Conservation (phyloP, 116 monocot species). For the Posidonia oceanica region DNA sequence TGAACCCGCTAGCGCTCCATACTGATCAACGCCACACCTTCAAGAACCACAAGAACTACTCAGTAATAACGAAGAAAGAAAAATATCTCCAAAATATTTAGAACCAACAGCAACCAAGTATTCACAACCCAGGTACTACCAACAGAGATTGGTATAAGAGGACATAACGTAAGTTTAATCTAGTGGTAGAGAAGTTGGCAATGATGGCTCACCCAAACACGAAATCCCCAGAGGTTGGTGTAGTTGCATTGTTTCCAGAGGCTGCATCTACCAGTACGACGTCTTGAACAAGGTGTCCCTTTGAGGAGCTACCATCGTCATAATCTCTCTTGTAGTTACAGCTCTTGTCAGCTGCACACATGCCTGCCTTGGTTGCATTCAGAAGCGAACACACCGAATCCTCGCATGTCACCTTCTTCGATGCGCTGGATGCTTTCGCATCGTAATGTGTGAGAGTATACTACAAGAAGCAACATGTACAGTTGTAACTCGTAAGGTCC, state of each 20-base stretch:
- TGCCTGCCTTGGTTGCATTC: background rate
- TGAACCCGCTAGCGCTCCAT: background rate
- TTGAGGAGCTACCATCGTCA: background rate
- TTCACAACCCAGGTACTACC: no score
- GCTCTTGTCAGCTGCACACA: background rate
- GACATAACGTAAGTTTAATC: no score
- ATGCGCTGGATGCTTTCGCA: background rate
- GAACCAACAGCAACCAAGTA: no score
- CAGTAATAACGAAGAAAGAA: no score
- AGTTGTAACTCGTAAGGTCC: no score
- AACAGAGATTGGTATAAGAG: no score
- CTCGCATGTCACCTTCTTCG: background rate
- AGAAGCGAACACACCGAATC: background rate
- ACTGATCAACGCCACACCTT: background rate
- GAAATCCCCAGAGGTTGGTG: background rate
- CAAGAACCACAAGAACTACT: no score
- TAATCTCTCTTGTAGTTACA: background rate
- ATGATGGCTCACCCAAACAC: background rate
- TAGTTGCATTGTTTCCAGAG: background rate
- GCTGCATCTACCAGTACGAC: background rate
- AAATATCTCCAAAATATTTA: no score
- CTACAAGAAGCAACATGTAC: background rate
- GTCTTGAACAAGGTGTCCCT: background rate
- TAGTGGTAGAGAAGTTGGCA: no score
- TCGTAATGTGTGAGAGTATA: background rate